Evolutionary conservation across 768 basidiomycete genomes (phyloP), one percentile per base, ranked within the genome.

Genomic region (Phylloporus arenicola): DNA sequence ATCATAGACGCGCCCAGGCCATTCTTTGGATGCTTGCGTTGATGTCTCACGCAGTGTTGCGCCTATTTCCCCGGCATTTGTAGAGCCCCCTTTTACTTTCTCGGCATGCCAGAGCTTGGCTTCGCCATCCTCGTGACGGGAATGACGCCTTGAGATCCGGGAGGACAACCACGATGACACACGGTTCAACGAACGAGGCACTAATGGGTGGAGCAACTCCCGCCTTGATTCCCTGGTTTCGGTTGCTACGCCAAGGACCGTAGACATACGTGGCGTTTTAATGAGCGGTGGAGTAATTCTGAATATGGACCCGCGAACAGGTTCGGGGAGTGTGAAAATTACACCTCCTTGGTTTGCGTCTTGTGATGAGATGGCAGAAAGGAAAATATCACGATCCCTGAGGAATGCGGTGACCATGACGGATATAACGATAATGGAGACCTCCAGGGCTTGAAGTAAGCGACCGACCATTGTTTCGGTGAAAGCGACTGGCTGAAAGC

Each of bases 391-490:
- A 35, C 51, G 51, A 48, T 64, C 52, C 31, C 50, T 58, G 45
- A 68, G 47, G 58, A 78, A 70, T n/a, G 75, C 67, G 30, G 66
- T 58, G 45, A 84, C 69, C 52, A 85, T 76, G 52, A 75, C 66
- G 60, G 76, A 79, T n/a, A 86, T 64, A 49, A 84, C 71, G 39
- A 84, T 65, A 38, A 82, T 72, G 59, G 82, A 90, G 20, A 82
- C 57, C 58, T 85, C 82, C 30, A 82, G 65, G 13, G 81, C 82
- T 56, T 81, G 77, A 45, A 81, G 63, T 57, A 88, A 79, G 41
- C 83, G 81, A n/a, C 87, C 88, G 1, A 85, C 68, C 10, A 74
- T 72, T 6, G 78, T 79, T 67, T 89, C 88, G 3, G 86, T 79
- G 60, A 88, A 87, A 47, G 72, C 68, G 62, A 84, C 86, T 88